phyloP scores from a whole-genome alignment of 768 basidiomycete species.

The Agaricus blazei region DNA sequence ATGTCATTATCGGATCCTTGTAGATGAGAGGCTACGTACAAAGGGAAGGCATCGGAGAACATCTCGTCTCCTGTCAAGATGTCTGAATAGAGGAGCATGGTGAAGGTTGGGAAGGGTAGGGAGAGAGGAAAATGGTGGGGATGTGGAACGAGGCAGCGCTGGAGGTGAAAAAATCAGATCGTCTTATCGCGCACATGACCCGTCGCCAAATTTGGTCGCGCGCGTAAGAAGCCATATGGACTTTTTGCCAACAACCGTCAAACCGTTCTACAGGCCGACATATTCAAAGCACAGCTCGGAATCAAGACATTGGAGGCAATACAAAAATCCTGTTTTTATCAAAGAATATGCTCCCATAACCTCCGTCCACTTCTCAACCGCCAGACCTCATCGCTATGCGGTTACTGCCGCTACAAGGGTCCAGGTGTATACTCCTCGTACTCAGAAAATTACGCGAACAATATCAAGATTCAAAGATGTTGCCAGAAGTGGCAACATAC shows the following conservation, averaged over 20 bases:
- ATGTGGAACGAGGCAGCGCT: conserved; percentile 11
- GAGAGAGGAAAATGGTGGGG: conserved; percentile 16
- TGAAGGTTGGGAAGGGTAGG: conserved; percentile 14
- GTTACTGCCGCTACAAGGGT: conserved; percentile 92
- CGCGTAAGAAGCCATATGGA: conserved; percentile 47
- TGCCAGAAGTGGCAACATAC: conserved; percentile 82
- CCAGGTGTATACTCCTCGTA: conserved; percentile 93
- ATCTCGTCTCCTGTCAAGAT: conserved; percentile 82
- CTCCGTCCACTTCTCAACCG: conserved; percentile 84
- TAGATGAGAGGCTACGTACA: conserved; percentile 43
- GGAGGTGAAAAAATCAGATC: conserved; percentile 20
- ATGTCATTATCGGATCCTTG: conserved; percentile 1
- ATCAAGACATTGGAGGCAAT: conserved; percentile 83
- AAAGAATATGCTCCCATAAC: conserved; percentile 98
- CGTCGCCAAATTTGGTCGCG: conserved; percentile 9
- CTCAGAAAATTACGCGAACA: conserved; percentile 94
- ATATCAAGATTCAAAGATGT: conserved; percentile 97
- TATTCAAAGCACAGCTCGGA: conserved; percentile 62
- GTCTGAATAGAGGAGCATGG: conserved; percentile 76
- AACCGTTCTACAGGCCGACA: conserved; percentile 49
- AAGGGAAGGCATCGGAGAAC: conserved; percentile 88
- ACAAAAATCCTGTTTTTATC: conserved; percentile 87
- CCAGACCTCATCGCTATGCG: conserved; percentile 90
- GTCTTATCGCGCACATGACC: conserved; percentile 20
- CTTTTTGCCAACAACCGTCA: conserved; percentile 74